Percentiles rank a stretch among this genome's conserved stretches.
phyloP scores from a whole-genome alignment of 805 yeast species.

The Saccharomycopsis microspora region DNA sequence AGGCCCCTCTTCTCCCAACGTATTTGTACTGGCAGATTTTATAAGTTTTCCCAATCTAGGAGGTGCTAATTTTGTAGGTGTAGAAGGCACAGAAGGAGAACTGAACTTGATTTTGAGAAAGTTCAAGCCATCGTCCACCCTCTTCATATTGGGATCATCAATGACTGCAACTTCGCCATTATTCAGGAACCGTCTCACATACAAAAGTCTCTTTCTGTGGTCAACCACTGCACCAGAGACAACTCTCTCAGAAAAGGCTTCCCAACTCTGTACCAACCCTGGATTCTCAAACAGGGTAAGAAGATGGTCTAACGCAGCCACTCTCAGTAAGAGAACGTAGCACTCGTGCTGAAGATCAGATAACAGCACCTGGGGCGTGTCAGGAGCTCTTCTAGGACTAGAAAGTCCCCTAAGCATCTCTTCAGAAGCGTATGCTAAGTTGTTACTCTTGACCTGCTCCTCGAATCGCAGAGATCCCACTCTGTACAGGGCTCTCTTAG shows the following conservation, averaged over 20 bases:
- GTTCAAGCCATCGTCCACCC: slow-evolving; percentile 11
- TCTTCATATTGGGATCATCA: slow-evolving; percentile 6
- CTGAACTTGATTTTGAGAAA: slow-evolving; percentile 9
- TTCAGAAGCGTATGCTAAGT: slow-evolving; percentile 48
- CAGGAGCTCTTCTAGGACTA: slow-evolving; percentile 16
- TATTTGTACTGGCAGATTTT: slow-evolving; percentile 22
- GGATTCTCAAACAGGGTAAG: slow-evolving; percentile 19
- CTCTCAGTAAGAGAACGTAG: slow-evolving; percentile 16
- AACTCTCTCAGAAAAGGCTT: slow-evolving; percentile 10
- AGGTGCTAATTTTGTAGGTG: neutral
- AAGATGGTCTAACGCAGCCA: slow-evolving; percentile 18
- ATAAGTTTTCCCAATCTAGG: slow-evolving; percentile 20
- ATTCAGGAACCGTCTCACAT: slow-evolving; percentile 3
- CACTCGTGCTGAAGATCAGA: slow-evolving; percentile 14
- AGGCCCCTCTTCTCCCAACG: slow-evolving; percentile 6
- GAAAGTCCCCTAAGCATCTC: slow-evolving; percentile 38
- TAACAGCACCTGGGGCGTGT: slow-evolving; percentile 9
- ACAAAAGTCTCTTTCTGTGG: slow-evolving; percentile 11
- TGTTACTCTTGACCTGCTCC: slow-evolving; percentile 20
- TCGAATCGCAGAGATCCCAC: slow-evolving; percentile 27
- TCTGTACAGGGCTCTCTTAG: slow-evolving; percentile 17
- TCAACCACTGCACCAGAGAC: slow-evolving; percentile 7
- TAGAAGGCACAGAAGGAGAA: neutral
- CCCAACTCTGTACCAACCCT: slow-evolving; percentile 16
- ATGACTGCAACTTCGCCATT: neutral